These are phyloP conservation scores for Hirsutella rhossiliensis DNA, from an alignment of 2,329 filamentous ascomycete species.

Conservation along the genomic window DNA sequence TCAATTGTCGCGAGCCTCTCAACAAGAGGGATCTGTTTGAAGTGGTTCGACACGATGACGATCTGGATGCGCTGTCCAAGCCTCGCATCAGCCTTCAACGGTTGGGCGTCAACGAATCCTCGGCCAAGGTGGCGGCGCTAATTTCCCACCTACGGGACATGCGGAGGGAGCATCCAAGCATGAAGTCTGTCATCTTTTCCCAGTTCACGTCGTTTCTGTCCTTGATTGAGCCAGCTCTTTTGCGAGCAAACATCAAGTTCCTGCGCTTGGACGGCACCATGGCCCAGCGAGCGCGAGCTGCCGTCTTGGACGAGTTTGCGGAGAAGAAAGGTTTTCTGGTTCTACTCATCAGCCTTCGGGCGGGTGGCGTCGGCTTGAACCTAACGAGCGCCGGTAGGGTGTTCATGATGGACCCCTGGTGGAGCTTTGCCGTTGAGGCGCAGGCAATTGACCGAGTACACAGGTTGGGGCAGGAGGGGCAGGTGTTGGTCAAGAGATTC, in stretches of 20 bases:
- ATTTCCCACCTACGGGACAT: slow-evolving; percentile 62
- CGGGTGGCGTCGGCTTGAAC: slow-evolving; percentile 89
- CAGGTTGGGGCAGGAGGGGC: slow-evolving; percentile 83
- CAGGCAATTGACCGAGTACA: slow-evolving; percentile 97
- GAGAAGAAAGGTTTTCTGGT: slow-evolving; percentile 51
- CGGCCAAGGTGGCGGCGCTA: slow-evolving; percentile 77
- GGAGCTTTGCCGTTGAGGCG: slow-evolving; percentile 92
- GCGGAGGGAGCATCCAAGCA: slow-evolving; percentile 50
- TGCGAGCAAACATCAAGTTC: slow-evolving; percentile 58
- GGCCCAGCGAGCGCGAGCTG: slow-evolving; percentile 71
- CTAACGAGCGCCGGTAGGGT: slow-evolving; percentile 80
- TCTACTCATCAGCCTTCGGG: slow-evolving; percentile 71
- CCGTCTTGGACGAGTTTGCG: slow-evolving; percentile 64
- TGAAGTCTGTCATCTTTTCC: slow-evolving; percentile 88
- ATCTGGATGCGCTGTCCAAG: slow-evolving; percentile 31
- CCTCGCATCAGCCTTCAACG: slow-evolving; percentile 49
- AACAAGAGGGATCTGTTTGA: slow-evolving; percentile 82
- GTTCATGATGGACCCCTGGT: slow-evolving; percentile 99
- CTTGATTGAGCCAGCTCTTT: slow-evolving; percentile 74
- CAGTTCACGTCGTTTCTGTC: slow-evolving; percentile 96
- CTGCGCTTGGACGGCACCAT: slow-evolving; percentile 89
- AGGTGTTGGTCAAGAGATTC: slow-evolving; percentile 79
- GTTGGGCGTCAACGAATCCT: slow-evolving; percentile 54
- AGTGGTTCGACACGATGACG: slow-evolving; percentile 68
- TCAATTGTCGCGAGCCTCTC: slow-evolving; percentile 78